Conservation (phyloP, 2,329 filamentous ascomycete species). For the Chaetomiaceae sp. region DNA sequence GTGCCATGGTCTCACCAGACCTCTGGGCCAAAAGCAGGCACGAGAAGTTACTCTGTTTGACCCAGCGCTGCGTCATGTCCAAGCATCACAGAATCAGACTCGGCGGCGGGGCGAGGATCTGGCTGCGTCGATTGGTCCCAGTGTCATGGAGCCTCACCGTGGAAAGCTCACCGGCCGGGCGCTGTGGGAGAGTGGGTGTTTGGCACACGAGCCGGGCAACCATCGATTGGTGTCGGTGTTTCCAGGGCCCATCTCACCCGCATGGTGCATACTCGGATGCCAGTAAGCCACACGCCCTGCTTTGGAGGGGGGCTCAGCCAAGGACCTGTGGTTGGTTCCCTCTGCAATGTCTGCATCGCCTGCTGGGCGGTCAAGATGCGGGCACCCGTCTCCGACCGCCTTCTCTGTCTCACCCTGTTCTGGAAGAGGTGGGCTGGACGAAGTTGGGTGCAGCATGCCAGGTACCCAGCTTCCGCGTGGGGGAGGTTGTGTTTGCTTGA, state of each 20-base stretch:
- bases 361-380: slow-evolving; percentile 22
- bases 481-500: not conserved
- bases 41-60: slow-evolving; percentile 1
- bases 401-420: not conserved
- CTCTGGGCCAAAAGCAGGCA: not conserved
- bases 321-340: slow-evolving; percentile 9
- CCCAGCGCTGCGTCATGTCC: not conserved
- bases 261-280: slow-evolving; percentile 5
- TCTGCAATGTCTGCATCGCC: slow-evolving; percentile 14
- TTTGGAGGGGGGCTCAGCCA: slow-evolving; percentile 11
- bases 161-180: slow-evolving; percentile 13
- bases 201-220: slow-evolving; percentile 21
- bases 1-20: slow-evolving; percentile 19
- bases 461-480: not conserved
- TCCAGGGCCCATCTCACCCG: slow-evolving; percentile 5
- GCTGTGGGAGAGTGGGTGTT: slow-evolving; percentile 9
- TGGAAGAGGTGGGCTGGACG: not conserved
- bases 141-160: slow-evolving; percentile 20
- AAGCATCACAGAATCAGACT: slow-evolving; percentile 1
- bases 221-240: slow-evolving; percentile 17
- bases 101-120: not conserved
- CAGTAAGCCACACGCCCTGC: slow-evolving; percentile 20
- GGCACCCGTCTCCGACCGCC: slow-evolving; percentile 8
- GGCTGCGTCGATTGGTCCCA: slow-evolving; percentile 15
- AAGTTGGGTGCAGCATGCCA: not conserved